Base-by-base conservation (phyloP, 2,329 filamentous ascomycete species). In the Clonostachys rhizophaga region DNA sequence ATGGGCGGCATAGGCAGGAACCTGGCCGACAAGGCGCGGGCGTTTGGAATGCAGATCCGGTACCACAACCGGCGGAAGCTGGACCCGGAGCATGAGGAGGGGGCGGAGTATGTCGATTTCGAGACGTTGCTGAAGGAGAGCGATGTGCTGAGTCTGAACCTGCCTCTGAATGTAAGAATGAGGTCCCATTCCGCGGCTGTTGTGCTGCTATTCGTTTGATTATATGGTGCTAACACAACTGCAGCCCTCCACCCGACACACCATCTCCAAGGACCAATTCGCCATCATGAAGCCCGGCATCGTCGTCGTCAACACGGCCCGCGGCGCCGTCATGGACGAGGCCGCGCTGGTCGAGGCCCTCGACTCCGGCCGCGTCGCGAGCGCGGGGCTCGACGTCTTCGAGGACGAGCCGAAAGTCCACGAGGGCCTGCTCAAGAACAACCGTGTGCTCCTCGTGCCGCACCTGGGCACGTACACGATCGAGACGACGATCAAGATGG, bases 1-100 rank as follows among this genome's bases (percentile, higher is more conserved):
- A 92, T 94, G 88, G 89, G 89, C 17, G 88, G 89, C 3, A 94
- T 95, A 50, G 89, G 90, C 1, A 74, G 85, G 35, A 89, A 90
- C 58, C 66, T 94, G 56, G 88, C 86, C 60, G 79, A 72, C 61
- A 91, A 91, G 66, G 86, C 84, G 4, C 74, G 79, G 46, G 86
- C 75, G 1, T 91, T 95, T 60, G 87, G 84, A 11, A 91, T 94
- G 86, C 76, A 66, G 40, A 75, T 88, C 12, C 76, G 84, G 43
- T 94, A 95, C 58, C 75, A 90, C 58, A 94, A 94, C 62, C 81
- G 89, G 8, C 77, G 69, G 2, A 65, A 72, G 55, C 65, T 94
- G 53, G 69, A 66, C 16, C 70, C 76, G 2, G 81, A 84, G 48
- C 50, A 78, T 44, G 73, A 76, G 53, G 74, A 67, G 1, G 80